Evolutionary conservation across 2,329 filamentous ascomycete species (phyloP).

Genomic region (Colletotrichum trifolii): DNA sequence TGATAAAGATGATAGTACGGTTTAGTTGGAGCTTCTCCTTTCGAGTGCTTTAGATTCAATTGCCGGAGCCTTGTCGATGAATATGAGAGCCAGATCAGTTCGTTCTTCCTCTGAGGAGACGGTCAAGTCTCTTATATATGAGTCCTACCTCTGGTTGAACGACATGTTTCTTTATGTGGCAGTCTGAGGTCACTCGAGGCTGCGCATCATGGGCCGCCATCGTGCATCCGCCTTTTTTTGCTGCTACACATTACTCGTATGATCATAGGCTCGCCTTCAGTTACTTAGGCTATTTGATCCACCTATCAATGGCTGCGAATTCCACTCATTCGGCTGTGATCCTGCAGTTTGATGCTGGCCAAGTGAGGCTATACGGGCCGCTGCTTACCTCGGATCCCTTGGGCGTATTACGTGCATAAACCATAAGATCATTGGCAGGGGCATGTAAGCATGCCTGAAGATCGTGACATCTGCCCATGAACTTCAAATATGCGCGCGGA

Average conservation of each 20-base stretch:
- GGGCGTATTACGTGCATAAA: slow-evolving; percentile 8
- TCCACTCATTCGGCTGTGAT: not conserved
- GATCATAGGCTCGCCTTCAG: not conserved
- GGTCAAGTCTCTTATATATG: not conserved
- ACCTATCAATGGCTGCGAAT: not conserved
- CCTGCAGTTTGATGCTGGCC: not conserved
- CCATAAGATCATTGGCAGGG: no score
- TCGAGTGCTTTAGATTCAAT: not conserved
- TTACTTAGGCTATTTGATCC: not conserved
- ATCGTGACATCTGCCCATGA: no score
- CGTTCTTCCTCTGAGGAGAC: not conserved
- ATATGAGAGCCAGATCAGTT: not conserved
- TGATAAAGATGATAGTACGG: not conserved
- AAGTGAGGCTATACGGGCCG: slow-evolving; percentile 1
- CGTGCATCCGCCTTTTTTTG: no score
- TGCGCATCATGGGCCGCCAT: no score
- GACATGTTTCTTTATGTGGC: no score
- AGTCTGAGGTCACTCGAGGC: no score
- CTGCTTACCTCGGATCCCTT: slow-evolving; percentile 7
- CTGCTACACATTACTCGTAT: not conserved
- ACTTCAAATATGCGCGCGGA: no score
- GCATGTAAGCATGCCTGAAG: no score
- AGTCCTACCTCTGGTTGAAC: not conserved
- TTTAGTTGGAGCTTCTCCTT: not conserved
- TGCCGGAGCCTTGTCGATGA: not conserved